Evolutionary conservation across 306 rosid species (phyloP).

Genomic region (Heteromeles arbutifolia): DNA sequence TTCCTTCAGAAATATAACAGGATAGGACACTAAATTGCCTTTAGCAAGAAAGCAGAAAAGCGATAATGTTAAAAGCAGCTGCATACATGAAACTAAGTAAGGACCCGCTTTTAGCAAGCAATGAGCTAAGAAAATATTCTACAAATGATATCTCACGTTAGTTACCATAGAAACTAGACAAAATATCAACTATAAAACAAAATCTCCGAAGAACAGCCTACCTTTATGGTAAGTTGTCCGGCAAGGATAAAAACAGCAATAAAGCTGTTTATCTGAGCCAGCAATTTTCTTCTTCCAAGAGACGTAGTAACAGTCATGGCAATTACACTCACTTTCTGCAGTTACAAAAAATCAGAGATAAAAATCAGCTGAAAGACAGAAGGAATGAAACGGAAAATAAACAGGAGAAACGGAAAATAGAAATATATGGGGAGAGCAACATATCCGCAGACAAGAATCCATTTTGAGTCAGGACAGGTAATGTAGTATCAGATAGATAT

Average conservation of each 20-base stretch:
- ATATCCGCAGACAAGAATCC: neutral
- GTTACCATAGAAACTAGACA: neutral
- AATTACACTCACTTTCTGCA: conserved; percentile 81
- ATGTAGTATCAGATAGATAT: neutral
- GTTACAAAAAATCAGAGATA: conserved; percentile 15
- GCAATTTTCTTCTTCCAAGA: conserved; percentile 70
- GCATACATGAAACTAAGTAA: neutral
- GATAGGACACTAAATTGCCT: neutral
- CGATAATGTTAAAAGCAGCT: neutral
- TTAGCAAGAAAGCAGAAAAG: neutral
- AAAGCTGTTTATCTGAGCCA: conserved; percentile 85
- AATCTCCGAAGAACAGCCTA: conserved; percentile 25
- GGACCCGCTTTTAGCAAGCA: neutral
- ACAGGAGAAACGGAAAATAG: neutral
- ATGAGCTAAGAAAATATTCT: neutral
- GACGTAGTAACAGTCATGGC: conserved; percentile 77
- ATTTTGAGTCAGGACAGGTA: neutral
- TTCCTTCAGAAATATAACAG: neutral
- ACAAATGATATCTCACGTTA: neutral
- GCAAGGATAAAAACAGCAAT: conserved; percentile 86
- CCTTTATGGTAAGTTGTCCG: conserved; percentile 86
- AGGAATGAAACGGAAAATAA: neutral
- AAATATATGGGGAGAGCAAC: neutral
- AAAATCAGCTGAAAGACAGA: conserved; percentile 11
- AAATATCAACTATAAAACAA: neutral